A percentile compares a stretch with the other conserved stretches of the same genome.
These are phyloP conservation scores for Diaporthe ilicicola DNA, from an alignment of 2,329 filamentous ascomycete species.

Conservation along the genomic window DNA sequence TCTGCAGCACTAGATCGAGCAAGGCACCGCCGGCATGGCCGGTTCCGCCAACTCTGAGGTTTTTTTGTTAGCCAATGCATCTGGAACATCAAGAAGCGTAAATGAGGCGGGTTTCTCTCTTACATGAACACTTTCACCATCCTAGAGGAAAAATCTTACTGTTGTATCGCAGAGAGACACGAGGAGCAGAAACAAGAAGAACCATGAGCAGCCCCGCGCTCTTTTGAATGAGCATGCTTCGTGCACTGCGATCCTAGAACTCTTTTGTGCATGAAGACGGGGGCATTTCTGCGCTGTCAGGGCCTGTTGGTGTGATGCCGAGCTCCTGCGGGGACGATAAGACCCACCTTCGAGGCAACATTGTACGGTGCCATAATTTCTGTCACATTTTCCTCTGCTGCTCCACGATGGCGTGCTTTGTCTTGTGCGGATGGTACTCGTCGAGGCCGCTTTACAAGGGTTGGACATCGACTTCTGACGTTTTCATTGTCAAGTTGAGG, in stretches of 20 bases:
- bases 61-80: neutral
- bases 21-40: conserved; percentile 16
- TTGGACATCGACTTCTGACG: neutral
- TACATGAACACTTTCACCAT: conserved; percentile 17
- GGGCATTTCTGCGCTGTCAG: neutral
- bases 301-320: neutral
- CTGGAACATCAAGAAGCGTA: neutral
- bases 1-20: neutral
- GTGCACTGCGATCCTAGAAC: neutral
- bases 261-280: neutral
- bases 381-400: conserved; percentile 1
- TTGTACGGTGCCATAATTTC: neutral
- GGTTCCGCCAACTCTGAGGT: conserved; percentile 12
- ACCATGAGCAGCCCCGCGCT: neutral
- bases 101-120: neutral
- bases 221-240: neutral
- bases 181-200: too few species aligned
- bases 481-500: neutral
- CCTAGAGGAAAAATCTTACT: neutral
- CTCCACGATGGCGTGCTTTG: neutral
- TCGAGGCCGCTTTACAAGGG: neutral
- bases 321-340: neutral
- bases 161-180: neutral
- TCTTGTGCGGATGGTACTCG: neutral
- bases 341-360: neutral